These are phyloP conservation scores for Xylaria sp. DNA, from an alignment of 2,329 filamentous ascomycete genomes.

Conservation along the genomic window DNA sequence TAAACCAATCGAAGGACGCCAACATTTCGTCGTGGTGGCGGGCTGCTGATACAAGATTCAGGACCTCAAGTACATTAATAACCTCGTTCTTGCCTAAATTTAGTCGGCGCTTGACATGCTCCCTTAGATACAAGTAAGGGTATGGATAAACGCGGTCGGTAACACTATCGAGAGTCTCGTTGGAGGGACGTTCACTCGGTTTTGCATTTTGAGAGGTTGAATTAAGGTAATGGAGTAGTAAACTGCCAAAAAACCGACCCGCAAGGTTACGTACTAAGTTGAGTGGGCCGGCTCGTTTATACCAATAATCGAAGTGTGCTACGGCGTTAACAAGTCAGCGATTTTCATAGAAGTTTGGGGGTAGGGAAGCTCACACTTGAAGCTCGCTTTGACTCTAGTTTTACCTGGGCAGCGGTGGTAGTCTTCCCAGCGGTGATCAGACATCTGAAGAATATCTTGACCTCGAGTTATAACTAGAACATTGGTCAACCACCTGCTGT, in stretches of 20 bases:
- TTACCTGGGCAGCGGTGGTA: background rate
- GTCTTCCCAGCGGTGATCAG: background rate
- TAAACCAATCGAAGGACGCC: conserved; percentile 23
- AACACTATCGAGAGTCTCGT: background rate
- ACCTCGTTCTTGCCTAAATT: background rate
- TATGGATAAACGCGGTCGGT: conserved; percentile 2
- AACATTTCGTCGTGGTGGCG: background rate
- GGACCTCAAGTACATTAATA: conserved; percentile 9
- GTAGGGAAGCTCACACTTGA: conserved; percentile 6
- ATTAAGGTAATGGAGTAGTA: background rate
- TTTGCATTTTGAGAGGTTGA: too few species aligned
- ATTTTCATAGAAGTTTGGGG: background rate
- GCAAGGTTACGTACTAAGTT: background rate
- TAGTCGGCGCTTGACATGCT: background rate
- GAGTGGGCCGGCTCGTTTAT: background rate
- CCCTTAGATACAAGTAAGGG: background rate
- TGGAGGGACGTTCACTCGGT: background rate
- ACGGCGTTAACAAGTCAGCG: background rate
- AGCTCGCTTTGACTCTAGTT: background rate
- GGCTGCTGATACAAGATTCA: conserved; percentile 2
- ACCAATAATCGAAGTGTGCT: conserved; percentile 4
- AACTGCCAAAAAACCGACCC: background rate
- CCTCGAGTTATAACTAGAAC: conserved; percentile 13
- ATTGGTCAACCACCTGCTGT: background rate
- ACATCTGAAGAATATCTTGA: background rate